These are phyloP conservation scores for Rhizopus delemar DNA, from an alignment of 371 early-diverging fungal species.

Conservation along the genomic window DNA sequence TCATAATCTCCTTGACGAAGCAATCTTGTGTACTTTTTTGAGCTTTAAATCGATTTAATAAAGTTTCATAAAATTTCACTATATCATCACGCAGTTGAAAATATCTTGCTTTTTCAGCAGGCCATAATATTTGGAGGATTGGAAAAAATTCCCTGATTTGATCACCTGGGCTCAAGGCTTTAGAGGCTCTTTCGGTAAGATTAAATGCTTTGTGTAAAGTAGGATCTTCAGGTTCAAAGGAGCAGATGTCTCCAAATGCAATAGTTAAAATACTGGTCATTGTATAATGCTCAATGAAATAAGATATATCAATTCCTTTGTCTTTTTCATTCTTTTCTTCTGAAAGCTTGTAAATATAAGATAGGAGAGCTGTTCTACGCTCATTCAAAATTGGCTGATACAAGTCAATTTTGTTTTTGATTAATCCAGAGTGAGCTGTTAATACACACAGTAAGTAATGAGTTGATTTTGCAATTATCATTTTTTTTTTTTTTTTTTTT, in stretches of 20 bases:
- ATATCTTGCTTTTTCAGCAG: conserved; percentile 17
- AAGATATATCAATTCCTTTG: conserved; percentile 17
- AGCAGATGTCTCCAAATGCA: conserved; percentile 40
- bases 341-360: conserved; percentile 17
- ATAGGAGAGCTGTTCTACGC: conserved; percentile 22
- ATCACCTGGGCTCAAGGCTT: conserved; percentile 35
- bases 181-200: conserved; percentile 38
- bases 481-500: neutral
- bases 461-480: neutral
- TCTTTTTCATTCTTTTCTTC: neutral
- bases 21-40: conserved; percentile 27
- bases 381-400: conserved; percentile 46
- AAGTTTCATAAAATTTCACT: conserved; percentile 31
- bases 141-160: conserved; percentile 53
- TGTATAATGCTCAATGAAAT: conserved; percentile 43
- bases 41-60: conserved; percentile 27
- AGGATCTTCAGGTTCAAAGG: conserved; percentile 40
- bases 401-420: conserved; percentile 36
- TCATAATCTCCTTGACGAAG: conserved; percentile 43
- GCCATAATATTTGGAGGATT: conserved; percentile 32
- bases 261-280: conserved; percentile 48
- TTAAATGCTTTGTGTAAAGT: conserved; percentile 38
- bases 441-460: neutral
- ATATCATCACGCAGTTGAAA: conserved; percentile 19
- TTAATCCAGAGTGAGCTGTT: conserved; percentile 40